phyloP scores from a whole-genome alignment of 805 yeast species.

The Suhomyces xylopsoci region DNA sequence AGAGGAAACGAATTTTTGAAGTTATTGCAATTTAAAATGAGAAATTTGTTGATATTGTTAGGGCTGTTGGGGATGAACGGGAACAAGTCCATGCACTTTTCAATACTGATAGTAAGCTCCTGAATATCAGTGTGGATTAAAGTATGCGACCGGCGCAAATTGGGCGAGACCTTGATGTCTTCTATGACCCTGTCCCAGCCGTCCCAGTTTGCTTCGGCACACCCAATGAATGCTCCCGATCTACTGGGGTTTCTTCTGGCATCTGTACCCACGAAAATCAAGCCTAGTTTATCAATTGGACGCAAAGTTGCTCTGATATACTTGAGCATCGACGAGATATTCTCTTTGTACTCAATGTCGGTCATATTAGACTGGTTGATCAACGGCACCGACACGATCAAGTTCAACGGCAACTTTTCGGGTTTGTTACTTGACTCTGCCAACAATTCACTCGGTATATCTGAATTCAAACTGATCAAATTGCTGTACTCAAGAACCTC shows the following conservation, averaged over 20 bases:
- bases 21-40: conserved; percentile 10
- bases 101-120: conserved; percentile 22
- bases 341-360: conserved; percentile 24
- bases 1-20: conserved; percentile 4
- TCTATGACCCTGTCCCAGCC: conserved; percentile 47
- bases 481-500: conserved; percentile 38
- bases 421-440: conserved; percentile 40
- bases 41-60: conserved; percentile 9
- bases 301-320: conserved; percentile 27
- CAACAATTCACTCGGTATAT: conserved; percentile 38
- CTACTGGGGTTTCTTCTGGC: conserved; percentile 35
- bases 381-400: conserved; percentile 43
- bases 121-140: conserved; percentile 16
- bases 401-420: conserved; percentile 35
- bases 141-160: conserved; percentile 9
- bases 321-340: conserved; percentile 22
- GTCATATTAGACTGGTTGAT: conserved; percentile 26
- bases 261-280: conserved; percentile 47
- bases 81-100: conserved; percentile 25
- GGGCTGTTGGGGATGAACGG: conserved; percentile 20
- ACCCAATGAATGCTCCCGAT: conserved; percentile 46
- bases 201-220: conserved; percentile 42
- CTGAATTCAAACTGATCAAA: conserved; percentile 35
- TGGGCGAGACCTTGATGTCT: conserved; percentile 29
- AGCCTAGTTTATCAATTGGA: conserved; percentile 43